phyloP scores from a whole-genome alignment of 805 yeast genomes.

The Kodamaea restingae region DNA sequence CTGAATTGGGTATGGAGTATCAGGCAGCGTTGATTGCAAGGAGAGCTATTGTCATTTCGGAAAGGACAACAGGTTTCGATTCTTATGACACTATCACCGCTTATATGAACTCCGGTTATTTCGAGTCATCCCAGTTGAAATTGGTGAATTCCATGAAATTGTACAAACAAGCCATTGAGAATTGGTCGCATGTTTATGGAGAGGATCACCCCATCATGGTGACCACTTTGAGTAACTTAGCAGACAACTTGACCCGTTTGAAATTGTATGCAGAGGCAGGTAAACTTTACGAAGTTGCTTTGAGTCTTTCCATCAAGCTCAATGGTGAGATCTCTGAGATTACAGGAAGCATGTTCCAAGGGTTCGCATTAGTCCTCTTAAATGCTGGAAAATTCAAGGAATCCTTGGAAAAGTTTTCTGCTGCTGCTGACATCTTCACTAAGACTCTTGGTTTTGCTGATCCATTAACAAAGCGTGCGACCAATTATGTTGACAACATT shows the following conservation, averaged over 20 bases:
- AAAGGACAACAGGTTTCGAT: conserved; percentile 79
- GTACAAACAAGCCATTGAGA: conserved; percentile 54
- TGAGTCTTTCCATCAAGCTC: conserved; percentile 45
- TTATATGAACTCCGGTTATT: conserved; percentile 68
- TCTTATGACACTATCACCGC: conserved; percentile 70
- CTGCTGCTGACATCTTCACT: conserved; percentile 55
- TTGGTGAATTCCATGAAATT: conserved; percentile 58
- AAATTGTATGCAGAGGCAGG: conserved; percentile 47
- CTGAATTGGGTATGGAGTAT: conserved; percentile 50
- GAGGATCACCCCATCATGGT: conserved; percentile 67
- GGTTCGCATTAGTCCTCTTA: conserved; percentile 51
- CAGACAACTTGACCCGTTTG: conserved; percentile 52
- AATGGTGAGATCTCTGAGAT: conserved; percentile 60
- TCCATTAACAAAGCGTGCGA: conserved; percentile 61
- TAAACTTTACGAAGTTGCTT: conserved; percentile 50
- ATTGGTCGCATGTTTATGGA: conserved; percentile 58
- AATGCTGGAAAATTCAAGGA: conserved; percentile 47
- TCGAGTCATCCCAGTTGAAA: conserved; percentile 60
- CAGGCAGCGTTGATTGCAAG: conserved; percentile 65
- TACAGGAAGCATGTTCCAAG: conserved; percentile 64
- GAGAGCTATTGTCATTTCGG: conserved; percentile 67
- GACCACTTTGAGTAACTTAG: conserved; percentile 59
- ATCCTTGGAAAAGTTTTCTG: conserved; percentile 53
- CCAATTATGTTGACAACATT: conserved; percentile 59
- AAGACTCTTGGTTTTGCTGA: conserved; percentile 64